Conservation (phyloP, 2,329 filamentous ascomycete species). For the Pseudogymnoascus pannorum region DNA sequence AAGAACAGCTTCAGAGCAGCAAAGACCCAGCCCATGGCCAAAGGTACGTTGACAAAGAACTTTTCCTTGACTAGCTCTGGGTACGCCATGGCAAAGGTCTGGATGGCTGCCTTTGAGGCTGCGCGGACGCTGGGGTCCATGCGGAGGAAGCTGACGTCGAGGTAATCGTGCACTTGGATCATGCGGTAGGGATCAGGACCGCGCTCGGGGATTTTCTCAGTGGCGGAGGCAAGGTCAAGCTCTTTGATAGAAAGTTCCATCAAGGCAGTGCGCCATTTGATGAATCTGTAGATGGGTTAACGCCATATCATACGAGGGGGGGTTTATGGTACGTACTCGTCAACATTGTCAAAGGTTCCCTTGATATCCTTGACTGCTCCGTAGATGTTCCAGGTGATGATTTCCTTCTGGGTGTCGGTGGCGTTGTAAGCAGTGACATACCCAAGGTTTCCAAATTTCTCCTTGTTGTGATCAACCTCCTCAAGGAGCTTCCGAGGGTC, state of each 20-base stretch:
- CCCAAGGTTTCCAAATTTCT: constrained; percentile 71
- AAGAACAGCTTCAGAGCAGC: constrained; percentile 68
- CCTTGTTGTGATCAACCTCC: constrained; percentile 52
- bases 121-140: constrained; percentile 70
- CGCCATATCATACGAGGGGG: not conserved
- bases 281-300: constrained; percentile 51
- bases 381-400: constrained; percentile 92
- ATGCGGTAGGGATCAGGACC: constrained; percentile 78
- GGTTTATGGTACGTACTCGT: constrained; percentile 54
- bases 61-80: constrained; percentile 85
- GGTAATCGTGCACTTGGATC: constrained; percentile 90
- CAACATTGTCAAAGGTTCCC: constrained; percentile 70
- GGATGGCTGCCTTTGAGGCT: constrained; percentile 73
- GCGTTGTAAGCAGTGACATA: constrained; percentile 68
- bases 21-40: constrained; percentile 85
- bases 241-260: constrained; percentile 81
- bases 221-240: constrained; percentile 63
- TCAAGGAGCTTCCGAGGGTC: constrained; percentile 61
- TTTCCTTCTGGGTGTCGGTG: constrained; percentile 44
- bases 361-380: constrained; percentile 76
- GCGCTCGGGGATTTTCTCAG: constrained; percentile 62
- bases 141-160: constrained; percentile 77
- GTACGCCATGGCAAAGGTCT: constrained; percentile 73
- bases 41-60: constrained; percentile 91
- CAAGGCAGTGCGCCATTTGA: constrained; percentile 80